A percentile compares a stretch with the other conserved stretches of the same genome.
phyloP scores from a whole-genome alignment of 192 early-diverging fungal species.

The Podila verticillata region DNA sequence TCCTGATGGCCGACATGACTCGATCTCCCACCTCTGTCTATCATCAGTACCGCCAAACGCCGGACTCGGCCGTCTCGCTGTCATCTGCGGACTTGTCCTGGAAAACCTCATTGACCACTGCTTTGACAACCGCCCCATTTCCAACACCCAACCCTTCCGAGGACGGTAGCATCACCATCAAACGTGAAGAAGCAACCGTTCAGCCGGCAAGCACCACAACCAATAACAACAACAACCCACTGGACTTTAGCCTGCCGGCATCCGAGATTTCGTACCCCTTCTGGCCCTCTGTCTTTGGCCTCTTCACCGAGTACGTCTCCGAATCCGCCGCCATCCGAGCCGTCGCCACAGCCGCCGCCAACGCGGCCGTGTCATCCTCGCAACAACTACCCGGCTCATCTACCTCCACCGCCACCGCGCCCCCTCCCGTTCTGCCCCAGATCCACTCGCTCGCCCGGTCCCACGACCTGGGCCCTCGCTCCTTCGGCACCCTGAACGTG shows the following conservation, averaged over 20 bases:
- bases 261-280: constrained; percentile 37
- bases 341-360: neutral
- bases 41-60: neutral
- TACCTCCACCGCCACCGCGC: neutral
- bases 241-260: constrained; percentile 21
- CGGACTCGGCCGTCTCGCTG: constrained; percentile 32
- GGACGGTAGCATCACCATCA: neutral
- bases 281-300: constrained; percentile 47
- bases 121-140: neutral
- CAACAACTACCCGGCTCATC: neutral
- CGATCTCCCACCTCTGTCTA: constrained; percentile 6
- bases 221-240: constrained; percentile 6
- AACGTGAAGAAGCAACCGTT: neutral
- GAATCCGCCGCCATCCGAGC: constrained; percentile 9
- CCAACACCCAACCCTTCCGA: constrained; percentile 1
- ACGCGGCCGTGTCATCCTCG: neutral
- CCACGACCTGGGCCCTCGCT: constrained; percentile 32
- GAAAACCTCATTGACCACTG: constrained; percentile 20
- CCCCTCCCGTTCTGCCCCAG: constrained; percentile 1
- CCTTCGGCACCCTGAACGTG: constrained; percentile 40
- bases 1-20: neutral
- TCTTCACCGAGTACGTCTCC: constrained; percentile 42
- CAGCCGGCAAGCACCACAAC: neutral
- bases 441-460: constrained; percentile 40
- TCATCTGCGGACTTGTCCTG: constrained; percentile 22